Evolutionary conservation across 2,329 filamentous ascomycete genomes (phyloP), one percentile per base, ranked within the genome.

Genomic region (Cercospora nicotianae): DNA sequence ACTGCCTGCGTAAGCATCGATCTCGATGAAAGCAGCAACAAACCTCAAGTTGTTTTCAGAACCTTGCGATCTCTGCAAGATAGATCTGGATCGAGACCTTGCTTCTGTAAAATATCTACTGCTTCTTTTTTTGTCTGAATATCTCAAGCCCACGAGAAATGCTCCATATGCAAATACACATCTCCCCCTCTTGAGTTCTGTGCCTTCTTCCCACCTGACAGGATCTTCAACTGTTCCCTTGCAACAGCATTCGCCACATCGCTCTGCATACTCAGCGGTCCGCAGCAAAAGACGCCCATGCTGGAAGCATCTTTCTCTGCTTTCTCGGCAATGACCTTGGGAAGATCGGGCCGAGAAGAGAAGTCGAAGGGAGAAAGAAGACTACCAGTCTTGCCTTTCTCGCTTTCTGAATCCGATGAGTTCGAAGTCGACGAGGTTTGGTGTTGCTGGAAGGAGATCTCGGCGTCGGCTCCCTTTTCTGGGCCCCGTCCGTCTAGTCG

Each of bases 241-340:
- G 83, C 82, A 20, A 83, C 82, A 7, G 82, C 82, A 74, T 83
- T 81, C 1, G 81, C 76, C 8, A 83, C 80, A 76, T 85, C 83
- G 61, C 82, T 75, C 62, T 83, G 77, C 83, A 85, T 83, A 3
- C 79, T 81, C 23, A 73, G 61, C 1, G 82, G 82, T 0, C 83
- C 83, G 65, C 83, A 84, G 16, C 80, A 79, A 60, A 79, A 81
- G 9, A 84, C 78, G 10, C 75, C 75, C 39, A 75, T 72, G 6
- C 71, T 68, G 51, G 69, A 70, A 12, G 68, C 65, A 16, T 66
- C 60, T n/a, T 70, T 64, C 31, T 63, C 59, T 3, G 69, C 65
- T 1, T 73, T 73, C 36, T 74, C 75, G 36, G 74, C 72, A 8
- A 69, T 68, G 13, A 79, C 68, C 0, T 61, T 51, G 7, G 75